Evolutionary conservation across 768 basidiomycete species (phyloP).

Genomic region (Pulveroboletus sp.): DNA sequence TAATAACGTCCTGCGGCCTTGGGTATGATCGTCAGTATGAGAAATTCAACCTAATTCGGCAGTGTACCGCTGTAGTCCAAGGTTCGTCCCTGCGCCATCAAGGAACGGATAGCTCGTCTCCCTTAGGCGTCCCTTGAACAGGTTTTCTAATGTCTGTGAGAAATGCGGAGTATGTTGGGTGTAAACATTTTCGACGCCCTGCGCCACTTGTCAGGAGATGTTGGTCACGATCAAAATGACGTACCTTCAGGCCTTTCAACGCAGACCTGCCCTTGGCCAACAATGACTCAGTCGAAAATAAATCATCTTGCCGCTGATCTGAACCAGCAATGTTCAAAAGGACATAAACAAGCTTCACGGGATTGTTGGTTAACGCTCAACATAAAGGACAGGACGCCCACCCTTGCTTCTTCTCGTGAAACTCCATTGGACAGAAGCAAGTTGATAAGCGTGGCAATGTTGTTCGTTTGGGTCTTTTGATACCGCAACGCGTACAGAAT

Average conservation of each 20-base stretch:
- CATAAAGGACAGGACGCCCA: conserved; percentile 22
- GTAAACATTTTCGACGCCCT: conserved; percentile 99
- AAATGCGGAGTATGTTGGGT: conserved; percentile 96
- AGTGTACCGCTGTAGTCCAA: conserved; percentile 64
- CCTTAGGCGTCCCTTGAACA: conserved; percentile 80
- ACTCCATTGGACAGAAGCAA: conserved; percentile 74
- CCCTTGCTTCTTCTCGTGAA: conserved; percentile 70
- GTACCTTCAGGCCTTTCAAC: conserved; percentile 89
- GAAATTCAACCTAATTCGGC: neutral
- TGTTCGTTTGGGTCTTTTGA: conserved; percentile 81
- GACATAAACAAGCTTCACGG: conserved; percentile 80
- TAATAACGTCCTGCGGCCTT: conserved; percentile 92
- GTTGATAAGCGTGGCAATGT: conserved; percentile 76
- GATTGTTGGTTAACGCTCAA: conserved; percentile 9
- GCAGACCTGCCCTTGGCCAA: conserved; percentile 93
- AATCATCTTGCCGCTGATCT: conserved; percentile 95
- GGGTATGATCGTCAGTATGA: neutral
- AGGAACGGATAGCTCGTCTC: conserved; percentile 91
- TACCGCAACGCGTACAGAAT: conserved; percentile 93
- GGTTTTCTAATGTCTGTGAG: conserved; percentile 83
- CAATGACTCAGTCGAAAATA: conserved; percentile 93
- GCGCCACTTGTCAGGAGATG: conserved; percentile 8
- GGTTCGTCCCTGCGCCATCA: conserved; percentile 63
- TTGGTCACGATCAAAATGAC: conserved; percentile 4
- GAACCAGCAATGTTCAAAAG: conserved; percentile 90